Base-by-base conservation (phyloP, 805 yeast species). In the Hanseniaspora pseudoguilliermondii region DNA sequence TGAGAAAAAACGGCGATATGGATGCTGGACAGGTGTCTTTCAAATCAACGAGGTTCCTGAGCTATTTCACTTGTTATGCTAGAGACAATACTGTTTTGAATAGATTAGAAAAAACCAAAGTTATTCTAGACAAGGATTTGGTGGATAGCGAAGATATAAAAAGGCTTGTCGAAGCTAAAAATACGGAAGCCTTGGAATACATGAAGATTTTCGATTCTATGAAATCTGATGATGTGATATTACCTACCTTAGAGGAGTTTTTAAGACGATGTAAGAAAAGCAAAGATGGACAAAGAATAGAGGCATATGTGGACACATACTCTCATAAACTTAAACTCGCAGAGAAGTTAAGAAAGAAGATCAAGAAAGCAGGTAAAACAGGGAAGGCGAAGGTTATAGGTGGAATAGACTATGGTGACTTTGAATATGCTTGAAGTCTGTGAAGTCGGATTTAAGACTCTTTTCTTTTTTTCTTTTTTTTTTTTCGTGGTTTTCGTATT, bases 1-100 rank as follows among this genome's bases (percentile, higher is more conserved):
- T 86, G 55, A 73, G 76, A 43, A 83, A 83, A 60, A 79, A 79
- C 52, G 83, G 82, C 15, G 77, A 78, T 34, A 85, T 84, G 93
- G 87, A 79, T 49, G 79, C 78, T 5, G 95, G 95, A 4, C 86
- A 87, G 50, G 95, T 86, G 7, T 78, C 86, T 0, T 86, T 84
- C 67, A 77, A 82, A 57, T 80, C 82, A 57, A 75, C 73, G 2
- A 78, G 76, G 58, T 68, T 71, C 52, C 81, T 83, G 25, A 76
- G 72, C 58, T 75, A 78, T 59, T 67, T 79, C 34, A 75, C 73
- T 59, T 76, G 86, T 35, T 76, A 73, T 51, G 74, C 74, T 40
- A 74, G 81, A 60, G 82, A 82, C 47, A 84, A 81, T 62, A 68
- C 77, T 5, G 71, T 82, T 2, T 65, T 86, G 40, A 84, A 83